Conservation (phyloP, 2,329 filamentous ascomycete genomes). For the Sporothrix dimorphospora region DNA sequence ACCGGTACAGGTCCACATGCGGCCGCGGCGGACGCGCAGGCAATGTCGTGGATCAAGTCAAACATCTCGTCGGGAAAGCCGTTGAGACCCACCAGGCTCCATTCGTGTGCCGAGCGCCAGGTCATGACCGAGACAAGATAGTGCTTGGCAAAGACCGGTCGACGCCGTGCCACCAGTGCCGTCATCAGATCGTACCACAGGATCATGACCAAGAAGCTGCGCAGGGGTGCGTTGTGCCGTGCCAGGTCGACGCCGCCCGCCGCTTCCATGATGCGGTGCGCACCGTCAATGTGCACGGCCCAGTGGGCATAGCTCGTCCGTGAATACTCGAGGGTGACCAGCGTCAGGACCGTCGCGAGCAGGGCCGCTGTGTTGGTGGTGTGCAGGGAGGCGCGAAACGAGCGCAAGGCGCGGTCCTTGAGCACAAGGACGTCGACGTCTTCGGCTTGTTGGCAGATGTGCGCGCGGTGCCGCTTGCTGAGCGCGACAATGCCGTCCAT, state of each 20-base stretch:
- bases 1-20: not conserved
- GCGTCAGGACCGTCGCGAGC: not conserved
- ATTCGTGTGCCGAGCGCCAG: slow-evolving; percentile 15
- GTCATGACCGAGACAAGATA: slow-evolving; percentile 10
- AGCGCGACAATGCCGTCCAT: slow-evolving; percentile 21
- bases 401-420: not conserved
- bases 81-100: slow-evolving; percentile 23
- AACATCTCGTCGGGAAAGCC: slow-evolving; percentile 19
- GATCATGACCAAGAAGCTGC: not conserved
- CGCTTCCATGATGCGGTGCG: not conserved
- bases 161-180: not conserved
- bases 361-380: not conserved
- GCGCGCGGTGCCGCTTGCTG: not conserved
- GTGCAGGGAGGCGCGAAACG: not conserved
- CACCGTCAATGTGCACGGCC: not conserved
- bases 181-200: not conserved
- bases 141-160: not conserved
- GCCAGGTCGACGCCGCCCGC: not conserved
- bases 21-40: not conserved
- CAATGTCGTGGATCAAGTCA: slow-evolving; percentile 10
- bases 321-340: not conserved
- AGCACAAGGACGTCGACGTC: not conserved
- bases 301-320: not conserved
- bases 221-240: not conserved
- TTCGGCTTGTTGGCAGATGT: not conserved